These are phyloP conservation scores for Saccharomycopsis vini DNA, from an alignment of 805 yeast genomes.

Conservation along the genomic window DNA sequence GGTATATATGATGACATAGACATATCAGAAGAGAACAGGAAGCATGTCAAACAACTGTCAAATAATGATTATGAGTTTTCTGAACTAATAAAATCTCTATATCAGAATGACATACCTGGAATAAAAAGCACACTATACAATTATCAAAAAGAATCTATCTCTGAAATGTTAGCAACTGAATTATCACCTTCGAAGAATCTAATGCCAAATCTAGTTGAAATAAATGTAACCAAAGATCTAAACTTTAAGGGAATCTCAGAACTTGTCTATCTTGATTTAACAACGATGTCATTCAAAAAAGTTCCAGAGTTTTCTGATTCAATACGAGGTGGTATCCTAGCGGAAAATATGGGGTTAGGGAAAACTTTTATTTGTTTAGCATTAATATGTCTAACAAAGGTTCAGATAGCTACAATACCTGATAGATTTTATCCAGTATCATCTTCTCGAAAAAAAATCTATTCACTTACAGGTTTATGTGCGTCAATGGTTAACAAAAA, in stretches of 20 bases:
- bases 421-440: not conserved
- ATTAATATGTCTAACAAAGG: slow-evolving; percentile 46
- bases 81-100: slow-evolving; percentile 22
- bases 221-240: slow-evolving; percentile 19
- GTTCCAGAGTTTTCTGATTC: slow-evolving; percentile 36
- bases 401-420: slow-evolving; percentile 42
- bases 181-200: slow-evolving; percentile 25
- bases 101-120: slow-evolving; percentile 33
- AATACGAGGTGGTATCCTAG: slow-evolving; percentile 63
- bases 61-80: slow-evolving; percentile 14
- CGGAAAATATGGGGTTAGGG: slow-evolving; percentile 82
- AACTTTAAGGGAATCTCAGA: slow-evolving; percentile 4
- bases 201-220: slow-evolving; percentile 30
- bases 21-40: slow-evolving; percentile 17
- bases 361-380: slow-evolving; percentile 68
- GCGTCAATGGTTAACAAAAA: slow-evolving; percentile 33
- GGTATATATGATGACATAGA: slow-evolving; percentile 16
- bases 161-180: slow-evolving; percentile 52
- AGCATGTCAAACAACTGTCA: slow-evolving; percentile 11
- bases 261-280: slow-evolving; percentile 31
- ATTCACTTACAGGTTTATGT: slow-evolving; percentile 32
- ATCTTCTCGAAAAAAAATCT: not conserved
- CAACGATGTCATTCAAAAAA: slow-evolving; percentile 24
- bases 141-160: slow-evolving; percentile 53
- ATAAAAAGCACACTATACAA: slow-evolving; percentile 42